Evolutionary conservation across 2,329 filamentous ascomycete genomes (phyloP), one percentile per base, ranked within the genome.

Genomic region (Botryotinia globosa): DNA sequence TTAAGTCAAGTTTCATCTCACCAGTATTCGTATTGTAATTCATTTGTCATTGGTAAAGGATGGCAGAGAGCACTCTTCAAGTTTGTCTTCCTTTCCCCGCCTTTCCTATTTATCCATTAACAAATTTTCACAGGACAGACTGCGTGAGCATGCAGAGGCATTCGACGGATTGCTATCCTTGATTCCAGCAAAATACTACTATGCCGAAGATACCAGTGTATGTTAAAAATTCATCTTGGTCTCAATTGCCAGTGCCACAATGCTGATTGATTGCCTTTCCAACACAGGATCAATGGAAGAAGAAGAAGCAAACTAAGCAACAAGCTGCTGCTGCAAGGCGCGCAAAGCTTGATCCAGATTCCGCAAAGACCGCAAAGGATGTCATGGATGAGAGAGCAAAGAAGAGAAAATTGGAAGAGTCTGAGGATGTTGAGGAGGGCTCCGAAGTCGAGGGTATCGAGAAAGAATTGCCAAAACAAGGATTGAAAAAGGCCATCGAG

Each of bases 251-350:
- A 14, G 63, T 20, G 25, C 51, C 69, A 71, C 59, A 70, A 62
- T 58, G 72, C 74, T 78, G 72, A 76, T 75, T 78, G 72, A 76
- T 75, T 68, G 37, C 10, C 48, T 73, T 39, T 48, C 63, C 71
- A 68, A 77, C 4, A 75, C 80, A 97, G 94, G 92, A 96, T 79
- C 94, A 98, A 90, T 97, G 94, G 94, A 90, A 91, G 82, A 91
- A 91, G 80, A 97, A 96, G 84, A 98, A 98, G 85, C 94, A 98
- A 84, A 95, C 94, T 68, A 97, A 97, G 81, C 92, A 94, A 82
- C 88, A 97, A 82, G 93, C 93, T 74, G 89, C 90, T 75, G 90
- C 92, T 77, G 92, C 94, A 72, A 94, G 94, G 84, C 88, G 91
- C 80, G 93, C 92, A 74, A 98, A 98, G 84, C 87, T 98, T 58